A percentile compares a stretch with the other conserved stretches of the same genome.
phyloP scores from a whole-genome alignment of 164 flowering plant genomes.

The Kalanchoe fedtschenkoi region DNA sequence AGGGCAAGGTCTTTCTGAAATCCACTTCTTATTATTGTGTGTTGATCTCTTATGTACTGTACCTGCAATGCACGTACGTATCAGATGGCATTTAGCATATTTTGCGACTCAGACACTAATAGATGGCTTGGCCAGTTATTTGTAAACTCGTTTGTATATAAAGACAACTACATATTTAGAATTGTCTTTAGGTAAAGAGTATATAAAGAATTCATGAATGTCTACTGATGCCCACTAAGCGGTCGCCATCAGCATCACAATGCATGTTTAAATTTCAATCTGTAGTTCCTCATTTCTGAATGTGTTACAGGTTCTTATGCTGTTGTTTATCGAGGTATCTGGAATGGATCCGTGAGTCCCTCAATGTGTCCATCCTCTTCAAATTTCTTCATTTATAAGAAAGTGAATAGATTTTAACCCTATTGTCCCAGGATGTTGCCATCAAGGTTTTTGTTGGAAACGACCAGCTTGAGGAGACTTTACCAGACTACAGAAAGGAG shows the following conservation, averaged over 20 bases:
- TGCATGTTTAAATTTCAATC: neutral
- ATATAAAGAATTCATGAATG: neutral
- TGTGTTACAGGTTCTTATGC: conserved; percentile 56
- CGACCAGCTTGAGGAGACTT: conserved; percentile 44
- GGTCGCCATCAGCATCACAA: neutral
- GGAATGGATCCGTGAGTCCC: conserved; percentile 69
- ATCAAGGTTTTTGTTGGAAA: conserved; percentile 48
- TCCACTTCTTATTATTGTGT: neutral
- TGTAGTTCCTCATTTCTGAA: neutral
- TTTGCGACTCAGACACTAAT: neutral
- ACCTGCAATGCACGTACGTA: neutral
- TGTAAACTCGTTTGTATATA: neutral
- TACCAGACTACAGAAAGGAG: conserved; percentile 63
- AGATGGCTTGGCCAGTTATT: neutral
- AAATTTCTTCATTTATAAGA: neutral
- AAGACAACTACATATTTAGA: neutral
- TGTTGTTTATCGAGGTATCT: conserved; percentile 65
- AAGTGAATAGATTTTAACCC: neutral
- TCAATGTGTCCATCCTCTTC: neutral
- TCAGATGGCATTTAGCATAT: neutral
- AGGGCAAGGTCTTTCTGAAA: conserved; percentile 42
- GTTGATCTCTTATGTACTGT: neutral
- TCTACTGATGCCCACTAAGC: neutral
- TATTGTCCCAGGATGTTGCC: conserved; percentile 59
- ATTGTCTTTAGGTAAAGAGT: neutral